phyloP scores from a whole-genome alignment of 1,284 basidiomycete species.

The Jaminaea rosea region DNA sequence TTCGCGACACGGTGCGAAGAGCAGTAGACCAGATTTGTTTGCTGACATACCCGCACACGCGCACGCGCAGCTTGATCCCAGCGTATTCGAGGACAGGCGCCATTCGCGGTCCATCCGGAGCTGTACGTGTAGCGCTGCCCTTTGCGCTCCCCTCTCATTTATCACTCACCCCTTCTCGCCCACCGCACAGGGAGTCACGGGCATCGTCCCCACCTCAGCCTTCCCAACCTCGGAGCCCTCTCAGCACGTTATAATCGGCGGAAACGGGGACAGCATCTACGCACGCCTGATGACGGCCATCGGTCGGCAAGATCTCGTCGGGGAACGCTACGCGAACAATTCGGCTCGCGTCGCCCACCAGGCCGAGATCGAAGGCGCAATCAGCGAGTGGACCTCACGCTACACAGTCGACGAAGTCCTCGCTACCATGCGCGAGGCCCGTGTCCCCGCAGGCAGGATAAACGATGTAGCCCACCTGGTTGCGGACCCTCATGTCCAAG shows the following conservation, averaged over 20 bases:
- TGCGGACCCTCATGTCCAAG: background rate
- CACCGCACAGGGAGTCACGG: no score
- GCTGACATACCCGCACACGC: no score
- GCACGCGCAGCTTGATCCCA: no score
- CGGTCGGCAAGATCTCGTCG: slow-evolving; percentile 1
- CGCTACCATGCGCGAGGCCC: slow-evolving; percentile 1
- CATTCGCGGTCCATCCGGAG: slow-evolving; percentile 2
- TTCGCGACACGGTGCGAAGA: no score
- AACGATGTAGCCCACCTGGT: background rate
- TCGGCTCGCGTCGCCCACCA: background rate
- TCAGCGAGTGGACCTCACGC: slow-evolving; percentile 1
- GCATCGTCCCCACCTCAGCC: slow-evolving; percentile 5
- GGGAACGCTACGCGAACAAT: background rate
- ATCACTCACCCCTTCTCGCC: no score
- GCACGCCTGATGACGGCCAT: slow-evolving; percentile 2
- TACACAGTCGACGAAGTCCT: slow-evolving; percentile 3
- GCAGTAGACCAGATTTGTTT: no score
- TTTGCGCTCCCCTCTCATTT: no score
- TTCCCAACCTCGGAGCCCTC: background rate
- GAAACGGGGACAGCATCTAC: slow-evolving; percentile 2
- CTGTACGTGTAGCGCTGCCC: no score
- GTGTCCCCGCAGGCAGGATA: slow-evolving; percentile 2
- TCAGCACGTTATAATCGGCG: slow-evolving; percentile 3
- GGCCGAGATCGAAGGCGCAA: slow-evolving; percentile 2
- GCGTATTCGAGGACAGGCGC: slow-evolving; percentile 1